Conservation (phyloP, 2,329 filamentous ascomycete genomes). For the Tolypocladium cylindrosporum region DNA sequence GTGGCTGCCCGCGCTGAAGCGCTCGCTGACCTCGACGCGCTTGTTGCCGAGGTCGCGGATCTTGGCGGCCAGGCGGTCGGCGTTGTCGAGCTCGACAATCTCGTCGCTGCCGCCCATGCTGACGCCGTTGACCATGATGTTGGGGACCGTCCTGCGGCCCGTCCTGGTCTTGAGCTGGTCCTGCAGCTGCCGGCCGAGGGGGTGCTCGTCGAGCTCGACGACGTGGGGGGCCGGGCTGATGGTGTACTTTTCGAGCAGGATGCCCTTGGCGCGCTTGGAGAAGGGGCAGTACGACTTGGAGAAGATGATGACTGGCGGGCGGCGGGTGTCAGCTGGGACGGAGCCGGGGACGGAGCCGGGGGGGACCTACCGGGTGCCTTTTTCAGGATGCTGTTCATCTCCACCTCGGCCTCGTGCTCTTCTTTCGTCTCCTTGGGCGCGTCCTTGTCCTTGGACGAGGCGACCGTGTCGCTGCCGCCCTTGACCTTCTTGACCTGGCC, state of each 20-base stretch:
- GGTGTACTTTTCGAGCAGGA: constrained; percentile 74
- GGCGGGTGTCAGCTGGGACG: constrained; percentile 6
- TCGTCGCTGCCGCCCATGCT: constrained; percentile 90
- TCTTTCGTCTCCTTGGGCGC: constrained; percentile 40
- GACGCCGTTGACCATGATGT: constrained; percentile 77
- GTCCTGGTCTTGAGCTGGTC: constrained; percentile 61
- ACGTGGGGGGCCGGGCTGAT: constrained; percentile 78
- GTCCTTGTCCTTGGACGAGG: constrained; percentile 20
- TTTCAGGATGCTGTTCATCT: constrained; percentile 72
- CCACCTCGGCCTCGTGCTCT: constrained; percentile 55
- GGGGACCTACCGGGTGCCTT: constrained; percentile 62
- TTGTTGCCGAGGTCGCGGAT: constrained; percentile 66
- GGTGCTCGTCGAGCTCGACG: constrained; percentile 81
- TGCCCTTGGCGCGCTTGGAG: constrained; percentile 74
- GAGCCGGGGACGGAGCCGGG: background rate
- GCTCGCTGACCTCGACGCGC: constrained; percentile 42
- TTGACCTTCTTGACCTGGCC: constrained; percentile 31
- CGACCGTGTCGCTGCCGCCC: constrained; percentile 13
- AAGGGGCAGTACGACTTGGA: constrained; percentile 88
- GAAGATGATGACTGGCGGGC: constrained; percentile 72
- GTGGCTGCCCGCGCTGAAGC: constrained; percentile 18
- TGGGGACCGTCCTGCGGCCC: constrained; percentile 78
- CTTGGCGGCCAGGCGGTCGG: constrained; percentile 58
- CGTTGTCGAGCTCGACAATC: constrained; percentile 59
- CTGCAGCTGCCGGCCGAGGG: constrained; percentile 65